Evolutionary conservation across 306 rosid genomes (phyloP).

Genomic region (Corylus americana): DNA sequence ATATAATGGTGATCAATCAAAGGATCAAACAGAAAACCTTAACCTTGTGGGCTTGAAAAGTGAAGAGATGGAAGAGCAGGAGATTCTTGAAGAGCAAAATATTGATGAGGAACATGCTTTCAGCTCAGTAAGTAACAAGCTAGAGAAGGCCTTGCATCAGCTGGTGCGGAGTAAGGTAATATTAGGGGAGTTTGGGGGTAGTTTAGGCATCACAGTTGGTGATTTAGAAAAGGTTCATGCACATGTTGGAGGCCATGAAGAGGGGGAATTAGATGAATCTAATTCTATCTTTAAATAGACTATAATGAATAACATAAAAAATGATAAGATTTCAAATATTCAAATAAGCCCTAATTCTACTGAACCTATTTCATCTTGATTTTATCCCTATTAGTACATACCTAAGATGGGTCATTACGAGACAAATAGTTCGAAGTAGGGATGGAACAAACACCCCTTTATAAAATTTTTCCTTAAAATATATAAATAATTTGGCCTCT

Average conservation of each 20-base stretch:
- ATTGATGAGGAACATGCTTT: conserved; percentile 45
- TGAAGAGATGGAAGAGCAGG: conserved; percentile 43
- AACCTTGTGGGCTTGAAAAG: conserved; percentile 46
- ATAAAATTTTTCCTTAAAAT: no score
- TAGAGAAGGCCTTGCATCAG: conserved; percentile 50
- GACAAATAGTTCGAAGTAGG: neutral
- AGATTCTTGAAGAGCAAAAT: conserved; percentile 39
- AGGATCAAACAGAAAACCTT: conserved; percentile 36
- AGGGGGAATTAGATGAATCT: conserved; percentile 17
- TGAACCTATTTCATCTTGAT: no score
- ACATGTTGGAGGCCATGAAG: conserved; percentile 18
- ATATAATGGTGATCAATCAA: conserved; percentile 33
- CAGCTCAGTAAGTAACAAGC: conserved; percentile 47
- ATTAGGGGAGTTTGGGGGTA: conserved; percentile 30
- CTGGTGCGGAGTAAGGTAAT: conserved; percentile 46
- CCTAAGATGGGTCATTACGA: neutral
- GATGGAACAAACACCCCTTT: no score
- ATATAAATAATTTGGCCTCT: no score
- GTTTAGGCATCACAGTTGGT: conserved; percentile 33
- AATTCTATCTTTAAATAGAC: conserved; percentile 12
- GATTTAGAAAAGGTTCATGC: conserved; percentile 18
- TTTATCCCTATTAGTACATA: no score
- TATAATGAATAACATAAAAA: no score
- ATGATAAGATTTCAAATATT: no score
- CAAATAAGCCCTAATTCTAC: no score